Percentiles rank a stretch among this genome's conserved stretches.
Conservation (phyloP, 2,329 filamentous ascomycete genomes). For the Ophiostoma quercus region DNA sequence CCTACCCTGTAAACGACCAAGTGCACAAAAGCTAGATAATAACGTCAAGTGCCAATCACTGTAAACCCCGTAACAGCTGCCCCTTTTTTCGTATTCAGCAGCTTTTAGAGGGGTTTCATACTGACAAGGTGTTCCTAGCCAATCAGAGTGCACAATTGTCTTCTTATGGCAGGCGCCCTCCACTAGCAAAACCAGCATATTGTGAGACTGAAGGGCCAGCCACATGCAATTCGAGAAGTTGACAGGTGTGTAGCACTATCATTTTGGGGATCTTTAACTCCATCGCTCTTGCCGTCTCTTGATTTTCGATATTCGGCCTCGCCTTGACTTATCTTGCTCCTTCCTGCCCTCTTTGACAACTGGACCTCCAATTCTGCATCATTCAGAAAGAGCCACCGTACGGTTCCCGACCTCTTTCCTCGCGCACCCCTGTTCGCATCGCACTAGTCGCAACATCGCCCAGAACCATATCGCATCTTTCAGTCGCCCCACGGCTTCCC, state of each 20-base stretch:
- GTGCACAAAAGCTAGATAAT: not conserved
- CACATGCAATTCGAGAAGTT: not conserved
- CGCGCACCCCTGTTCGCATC: not conserved
- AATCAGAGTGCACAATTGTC: not conserved
- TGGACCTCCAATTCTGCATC: not conserved
- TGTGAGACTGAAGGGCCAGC: not conserved
- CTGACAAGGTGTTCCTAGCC: not conserved
- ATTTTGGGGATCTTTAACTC: not conserved
- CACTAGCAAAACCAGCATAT: not conserved
- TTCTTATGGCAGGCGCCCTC: not conserved
- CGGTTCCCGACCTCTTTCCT: not conserved
- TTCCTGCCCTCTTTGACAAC: not conserved
- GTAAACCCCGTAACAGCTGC: not conserved
- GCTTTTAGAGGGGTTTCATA: slow-evolving; percentile 1
- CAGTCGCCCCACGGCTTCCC: slow-evolving; percentile 1
- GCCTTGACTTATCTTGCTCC: not conserved
- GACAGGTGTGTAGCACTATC: not conserved
- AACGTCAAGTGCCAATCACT: not conserved
- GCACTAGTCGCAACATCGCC: not conserved
- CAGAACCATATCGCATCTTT: not conserved
- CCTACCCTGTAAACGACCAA: not conserved
- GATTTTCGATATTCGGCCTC: not conserved
- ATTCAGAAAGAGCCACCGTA: not conserved
- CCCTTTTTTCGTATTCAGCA: slow-evolving; percentile 1
- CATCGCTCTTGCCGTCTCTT: slow-evolving; percentile 2